Percentiles rank a stretch among this genome's conserved stretches.
Conservation (phyloP, 2,329 filamentous ascomycete genomes). For the Sclerotinia nivalis region DNA sequence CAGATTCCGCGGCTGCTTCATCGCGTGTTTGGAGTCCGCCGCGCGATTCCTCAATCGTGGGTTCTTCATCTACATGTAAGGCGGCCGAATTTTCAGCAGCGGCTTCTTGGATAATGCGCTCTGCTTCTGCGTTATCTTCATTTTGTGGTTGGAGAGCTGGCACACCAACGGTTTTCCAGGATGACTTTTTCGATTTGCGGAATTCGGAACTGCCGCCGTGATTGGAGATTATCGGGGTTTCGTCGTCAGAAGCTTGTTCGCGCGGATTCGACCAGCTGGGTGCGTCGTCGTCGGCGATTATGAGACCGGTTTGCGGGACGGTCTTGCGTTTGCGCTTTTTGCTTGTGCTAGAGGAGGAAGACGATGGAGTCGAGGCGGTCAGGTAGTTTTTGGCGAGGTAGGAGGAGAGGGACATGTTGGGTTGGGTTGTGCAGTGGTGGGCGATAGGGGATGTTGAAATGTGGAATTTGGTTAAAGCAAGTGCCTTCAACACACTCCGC, state of each 20-base stretch:
- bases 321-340: conserved; percentile 68
- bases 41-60: conserved; percentile 84
- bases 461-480: background rate
- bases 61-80: conserved; percentile 51
- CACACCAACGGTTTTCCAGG: conserved; percentile 71
- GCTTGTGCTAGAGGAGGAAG: conserved; percentile 53
- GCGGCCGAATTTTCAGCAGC: conserved; percentile 64
- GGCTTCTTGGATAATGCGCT: conserved; percentile 74
- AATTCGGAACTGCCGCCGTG: conserved; percentile 57
- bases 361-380: conserved; percentile 58
- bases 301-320: conserved; percentile 50
- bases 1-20: conserved; percentile 69
- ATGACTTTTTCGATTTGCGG: conserved; percentile 73
- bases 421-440: no score
- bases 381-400: conserved; percentile 95
- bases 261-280: conserved; percentile 43
- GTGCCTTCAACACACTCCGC: background rate
- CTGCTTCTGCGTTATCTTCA: conserved; percentile 64
- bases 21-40: conserved; percentile 85
- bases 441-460: background rate
- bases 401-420: conserved; percentile 66
- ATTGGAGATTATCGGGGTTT: conserved; percentile 51
- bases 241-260: conserved; percentile 55
- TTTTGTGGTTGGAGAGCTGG: conserved; percentile 43
- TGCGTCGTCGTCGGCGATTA: conserved; percentile 66